These are phyloP conservation scores for Hyaloperonospora arabidopsidis DNA, from an alignment of 352 stramenopile genomes.

Conservation along the genomic window DNA sequence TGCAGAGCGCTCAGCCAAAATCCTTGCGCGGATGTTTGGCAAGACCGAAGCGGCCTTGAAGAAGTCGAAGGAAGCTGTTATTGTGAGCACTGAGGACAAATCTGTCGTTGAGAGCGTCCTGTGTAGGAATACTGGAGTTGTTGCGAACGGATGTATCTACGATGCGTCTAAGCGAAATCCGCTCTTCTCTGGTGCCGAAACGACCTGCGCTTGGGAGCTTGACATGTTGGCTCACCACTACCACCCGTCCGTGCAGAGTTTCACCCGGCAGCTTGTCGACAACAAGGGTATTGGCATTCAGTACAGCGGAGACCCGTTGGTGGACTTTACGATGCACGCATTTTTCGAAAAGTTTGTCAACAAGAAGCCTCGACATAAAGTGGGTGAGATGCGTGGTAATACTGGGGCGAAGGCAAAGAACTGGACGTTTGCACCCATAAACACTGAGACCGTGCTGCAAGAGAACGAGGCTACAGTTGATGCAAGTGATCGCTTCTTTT, in stretches of 20 bases:
- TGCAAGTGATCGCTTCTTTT: conserved; percentile 87
- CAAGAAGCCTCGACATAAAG: conserved; percentile 89
- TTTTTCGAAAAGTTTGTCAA: conserved; percentile 99
- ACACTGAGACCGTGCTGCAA: conserved; percentile 61
- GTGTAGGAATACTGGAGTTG: conserved; percentile 9
- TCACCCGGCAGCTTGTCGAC: conserved; percentile 79
- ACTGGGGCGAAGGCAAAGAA: conserved; percentile 37
- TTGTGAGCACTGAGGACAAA: conserved; percentile 40
- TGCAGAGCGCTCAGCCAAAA: conserved; percentile 40
- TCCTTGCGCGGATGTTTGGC: conserved; percentile 65
- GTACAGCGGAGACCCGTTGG: conserved; percentile 93
- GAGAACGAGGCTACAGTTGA: conserved; percentile 56
- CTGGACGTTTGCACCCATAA: conserved; percentile 63
- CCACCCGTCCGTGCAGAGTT: conserved; percentile 93
- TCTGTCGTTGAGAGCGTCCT: not conserved
- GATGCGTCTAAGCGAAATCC: conserved; percentile 85
- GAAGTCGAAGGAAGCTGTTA: conserved; percentile 15
- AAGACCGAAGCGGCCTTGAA: conserved; percentile 14
- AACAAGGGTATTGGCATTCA: conserved; percentile 57
- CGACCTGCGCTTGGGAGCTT: conserved; percentile 89
- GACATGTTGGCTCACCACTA: conserved; percentile 89
- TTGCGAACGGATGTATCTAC: conserved; percentile 39
- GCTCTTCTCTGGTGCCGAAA: conserved; percentile 64
- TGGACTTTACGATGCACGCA: conserved; percentile 93
- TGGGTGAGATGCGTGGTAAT: conserved; percentile 10